Evolutionary conservation across 2,329 filamentous ascomycete species (phyloP).

Genomic region (Cryphonectria carpinicola): DNA sequence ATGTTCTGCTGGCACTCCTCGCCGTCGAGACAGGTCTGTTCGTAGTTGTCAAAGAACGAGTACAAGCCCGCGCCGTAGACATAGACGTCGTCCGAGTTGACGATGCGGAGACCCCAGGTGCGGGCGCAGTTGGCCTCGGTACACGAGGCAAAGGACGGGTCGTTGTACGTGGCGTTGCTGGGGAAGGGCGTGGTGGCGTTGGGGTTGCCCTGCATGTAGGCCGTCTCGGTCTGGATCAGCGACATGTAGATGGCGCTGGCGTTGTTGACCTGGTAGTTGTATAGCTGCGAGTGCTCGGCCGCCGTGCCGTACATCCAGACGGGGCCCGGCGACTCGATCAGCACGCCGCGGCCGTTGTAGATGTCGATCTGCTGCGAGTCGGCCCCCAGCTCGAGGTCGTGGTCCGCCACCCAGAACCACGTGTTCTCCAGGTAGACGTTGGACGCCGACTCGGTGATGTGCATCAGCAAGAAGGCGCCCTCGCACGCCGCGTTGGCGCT

Average conservation of each 20-base stretch:
- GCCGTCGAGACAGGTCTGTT: slow-evolving; percentile 67
- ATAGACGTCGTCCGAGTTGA: slow-evolving; percentile 68
- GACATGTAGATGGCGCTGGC: slow-evolving; percentile 82
- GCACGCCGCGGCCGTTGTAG: slow-evolving; percentile 84
- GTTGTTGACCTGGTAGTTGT: slow-evolving; percentile 84
- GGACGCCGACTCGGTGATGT: slow-evolving; percentile 64
- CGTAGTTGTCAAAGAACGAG: slow-evolving; percentile 84
- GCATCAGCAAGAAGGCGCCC: slow-evolving; percentile 73
- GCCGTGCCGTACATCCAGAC: slow-evolving; percentile 82
- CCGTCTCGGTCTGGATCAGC: slow-evolving; percentile 86
- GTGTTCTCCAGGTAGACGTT: slow-evolving; percentile 81
- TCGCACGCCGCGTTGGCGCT: slow-evolving; percentile 69
- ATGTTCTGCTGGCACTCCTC: slow-evolving; percentile 80
- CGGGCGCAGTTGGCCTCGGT: slow-evolving; percentile 64
- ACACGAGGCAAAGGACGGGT: slow-evolving; percentile 72
- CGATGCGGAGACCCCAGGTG: slow-evolving; percentile 75
- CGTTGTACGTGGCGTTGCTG: slow-evolving; percentile 59
- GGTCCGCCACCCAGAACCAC: slow-evolving; percentile 90
- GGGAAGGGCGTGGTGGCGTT: slow-evolving; percentile 69
- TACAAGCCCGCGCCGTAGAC: slow-evolving; percentile 78
- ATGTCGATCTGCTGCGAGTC: slow-evolving; percentile 73
- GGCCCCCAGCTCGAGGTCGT: slow-evolving; percentile 78
- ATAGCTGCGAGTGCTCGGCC: slow-evolving; percentile 68
- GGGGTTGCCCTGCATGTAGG: slow-evolving; percentile 85
- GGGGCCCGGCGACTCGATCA: slow-evolving; percentile 76